phyloP scores from a whole-genome alignment of 148 eudicot species.

The Tetragonia tetragonoides region DNA sequence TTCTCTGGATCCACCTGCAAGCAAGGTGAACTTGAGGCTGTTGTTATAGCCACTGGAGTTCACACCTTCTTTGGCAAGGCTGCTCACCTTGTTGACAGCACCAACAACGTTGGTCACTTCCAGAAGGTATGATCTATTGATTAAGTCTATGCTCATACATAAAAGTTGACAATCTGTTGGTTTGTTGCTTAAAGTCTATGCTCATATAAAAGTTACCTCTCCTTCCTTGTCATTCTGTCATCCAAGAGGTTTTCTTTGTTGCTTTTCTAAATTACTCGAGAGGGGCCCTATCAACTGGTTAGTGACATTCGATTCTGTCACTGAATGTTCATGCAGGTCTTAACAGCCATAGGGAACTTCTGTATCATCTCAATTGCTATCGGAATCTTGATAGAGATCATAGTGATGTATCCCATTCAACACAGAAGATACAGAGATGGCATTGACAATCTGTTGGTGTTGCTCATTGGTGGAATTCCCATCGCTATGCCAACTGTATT shows the following conservation, averaged over 20 bases:
- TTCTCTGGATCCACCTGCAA: constrained; percentile 86
- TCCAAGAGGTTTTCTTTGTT: too few relatives aligned
- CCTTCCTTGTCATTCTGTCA: too few relatives aligned
- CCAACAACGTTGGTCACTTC: constrained; percentile 76
- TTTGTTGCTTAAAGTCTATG: too few relatives aligned
- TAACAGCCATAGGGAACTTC: constrained; percentile 85
- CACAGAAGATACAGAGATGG: constrained; percentile 69
- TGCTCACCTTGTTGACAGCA: constrained; percentile 85
- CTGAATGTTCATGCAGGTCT: constrained; percentile 40
- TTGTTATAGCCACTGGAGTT: constrained; percentile 84
- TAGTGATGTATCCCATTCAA: constrained; percentile 83
- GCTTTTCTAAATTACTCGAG: not conserved
- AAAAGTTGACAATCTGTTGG: too few relatives aligned
- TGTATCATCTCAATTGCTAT: constrained; percentile 66
- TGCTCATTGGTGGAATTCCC: constrained; percentile 84
- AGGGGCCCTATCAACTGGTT: not conserved
- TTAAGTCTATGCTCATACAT: not conserved
- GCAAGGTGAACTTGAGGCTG: constrained; percentile 81
- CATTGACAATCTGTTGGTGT: constrained; percentile 72
- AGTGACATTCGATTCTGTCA: not conserved
- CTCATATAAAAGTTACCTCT: too few relatives aligned
- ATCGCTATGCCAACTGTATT: constrained; percentile 90
- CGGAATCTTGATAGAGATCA: constrained; percentile 61
- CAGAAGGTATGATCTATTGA: constrained; percentile 44
- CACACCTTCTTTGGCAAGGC: constrained; percentile 89